Base-by-base conservation (phyloP, 169 alveolate genomes). In the Plasmodium fragile region DNA sequence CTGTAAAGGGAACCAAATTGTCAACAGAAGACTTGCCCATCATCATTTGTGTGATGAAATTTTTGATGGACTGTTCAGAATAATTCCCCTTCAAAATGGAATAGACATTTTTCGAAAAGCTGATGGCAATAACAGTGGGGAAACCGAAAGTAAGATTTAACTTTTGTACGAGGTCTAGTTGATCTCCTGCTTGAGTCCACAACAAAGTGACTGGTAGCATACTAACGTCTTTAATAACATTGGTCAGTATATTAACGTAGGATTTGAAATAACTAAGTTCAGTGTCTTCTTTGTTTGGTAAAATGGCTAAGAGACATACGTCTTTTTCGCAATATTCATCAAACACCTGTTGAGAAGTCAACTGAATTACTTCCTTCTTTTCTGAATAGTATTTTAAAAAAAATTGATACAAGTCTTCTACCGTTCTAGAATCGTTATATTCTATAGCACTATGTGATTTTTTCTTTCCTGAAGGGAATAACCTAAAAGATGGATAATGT, bases 121-220 rank as follows among this genome's bases (percentile, higher is more conserved):
- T 93, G 18, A 97, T 79, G 2, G 99, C 99, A 41, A 98, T 93
- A 39, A 96, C 98, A 75, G 99, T 98, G 25, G 99, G 99, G 93
- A 97, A 98, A 10, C 99, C 99, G 83, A 97, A 97, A 49, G 97
- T 97, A 36, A 97, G 92, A 45, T 97, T 96, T n/a, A 98, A 84
- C 87, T 95, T 93, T 55, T 96, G 97, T 85, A 98, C 98, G 45
- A 98, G 87, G 34, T 98, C 98, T 92, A 96, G 96, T 69, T 97
- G 97, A 89, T 97, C 98, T 13, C 99, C 99, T 52, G 99, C 99
- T 84, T 96, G 95, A 65, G 98, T 95, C 99, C 99, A 98, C 52
- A 97, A 95, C 94, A 95, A 96, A 13, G 93, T 90, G 34, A 98
- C 95, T 8, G 99, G 98, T 84, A 97, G 96, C 30, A 96, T 95